Evolutionary conservation across 164 flowering plant genomes (phyloP), one percentile per base, ranked within the genome.

Genomic region (Sedum album): DNA sequence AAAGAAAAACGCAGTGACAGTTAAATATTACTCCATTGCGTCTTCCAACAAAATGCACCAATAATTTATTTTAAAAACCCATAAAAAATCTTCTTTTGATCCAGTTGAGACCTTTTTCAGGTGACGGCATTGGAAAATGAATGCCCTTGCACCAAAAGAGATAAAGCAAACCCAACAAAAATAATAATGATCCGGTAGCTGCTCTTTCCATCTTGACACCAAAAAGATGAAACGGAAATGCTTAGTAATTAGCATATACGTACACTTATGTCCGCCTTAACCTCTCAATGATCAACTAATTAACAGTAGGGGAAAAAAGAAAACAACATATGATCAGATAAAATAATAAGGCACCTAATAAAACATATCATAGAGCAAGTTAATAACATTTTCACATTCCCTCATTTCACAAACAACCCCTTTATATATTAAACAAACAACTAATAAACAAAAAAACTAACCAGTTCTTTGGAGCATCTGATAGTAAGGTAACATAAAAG

Each of bases 61-160:
- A 14, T 21, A 31, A 17, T 8, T 23, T 5, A 11, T 51, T 46
- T 17, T 2, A 5, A 15, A 1, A 20, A 23, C 28, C n/a, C 36
- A 30, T 18, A 65, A 36, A 35, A 10, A 48, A 36, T n/a, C n/a
- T n/a, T n/a, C 25, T 20, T 18, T 7, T 14, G 31, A 18, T n/a
- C 0, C 18, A 10, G 53, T 20, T n/a, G 39, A 70, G 71, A 91
- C 98, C 99, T 85, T 84, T 90, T 71, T 91, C 96, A 30, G 91
- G 92, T 31, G 96, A 87, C 70, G 99, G 99, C 99, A 94, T 92
- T 3, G 99, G 99, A 78, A 91, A 94, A 76, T 94, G 99, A 81
- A 94, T 82, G 74, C 99, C 99, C 92, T 90, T 85, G 70, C 97
- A 89, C 97, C 97, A 94, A 77, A 94, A 94, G 55, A 85, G 94